Conservation (phyloP, 257 asterid species). For the Avicennia marina region DNA sequence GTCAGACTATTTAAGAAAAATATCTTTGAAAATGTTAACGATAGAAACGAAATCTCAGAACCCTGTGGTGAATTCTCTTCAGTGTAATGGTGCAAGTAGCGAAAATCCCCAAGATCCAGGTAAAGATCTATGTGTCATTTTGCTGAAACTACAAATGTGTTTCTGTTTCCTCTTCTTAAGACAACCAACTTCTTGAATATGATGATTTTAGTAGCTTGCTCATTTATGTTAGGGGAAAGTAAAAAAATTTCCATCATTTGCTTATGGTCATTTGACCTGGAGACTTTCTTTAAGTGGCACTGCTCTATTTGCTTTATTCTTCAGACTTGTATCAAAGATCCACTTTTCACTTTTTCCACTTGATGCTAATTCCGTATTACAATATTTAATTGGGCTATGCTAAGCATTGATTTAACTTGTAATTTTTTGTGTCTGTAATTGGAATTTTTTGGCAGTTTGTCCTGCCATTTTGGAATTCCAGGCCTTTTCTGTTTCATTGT, state of each 20-base stretch:
- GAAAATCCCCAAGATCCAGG: constrained; percentile 65
- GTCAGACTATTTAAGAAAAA: constrained; percentile 81
- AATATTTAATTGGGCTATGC: too few species aligned
- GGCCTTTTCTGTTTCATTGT: too few species aligned
- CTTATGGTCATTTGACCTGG: background rate
- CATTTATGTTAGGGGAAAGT: background rate
- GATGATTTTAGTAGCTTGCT: background rate
- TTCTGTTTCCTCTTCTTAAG: too few species aligned
- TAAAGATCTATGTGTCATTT: constrained; percentile 17
- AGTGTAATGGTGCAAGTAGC: constrained; percentile 46
- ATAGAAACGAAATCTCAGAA: constrained; percentile 76
- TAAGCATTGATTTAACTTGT: too few species aligned
- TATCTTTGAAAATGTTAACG: constrained; percentile 79
- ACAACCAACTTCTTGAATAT: background rate
- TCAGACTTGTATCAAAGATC: too few species aligned
- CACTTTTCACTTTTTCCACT: too few species aligned
- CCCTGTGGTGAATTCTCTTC: constrained; percentile 47
- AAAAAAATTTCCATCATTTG: background rate
- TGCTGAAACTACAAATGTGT: background rate
- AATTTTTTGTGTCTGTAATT: too few species aligned
- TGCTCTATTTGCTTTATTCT: too few species aligned
- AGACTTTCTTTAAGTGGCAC: background rate
- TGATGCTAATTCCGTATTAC: too few species aligned
- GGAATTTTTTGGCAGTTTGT: too few species aligned
- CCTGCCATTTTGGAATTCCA: too few species aligned